Conservation (phyloP, 176 grass and related monocot genomes). For the Oryza officinalis region DNA sequence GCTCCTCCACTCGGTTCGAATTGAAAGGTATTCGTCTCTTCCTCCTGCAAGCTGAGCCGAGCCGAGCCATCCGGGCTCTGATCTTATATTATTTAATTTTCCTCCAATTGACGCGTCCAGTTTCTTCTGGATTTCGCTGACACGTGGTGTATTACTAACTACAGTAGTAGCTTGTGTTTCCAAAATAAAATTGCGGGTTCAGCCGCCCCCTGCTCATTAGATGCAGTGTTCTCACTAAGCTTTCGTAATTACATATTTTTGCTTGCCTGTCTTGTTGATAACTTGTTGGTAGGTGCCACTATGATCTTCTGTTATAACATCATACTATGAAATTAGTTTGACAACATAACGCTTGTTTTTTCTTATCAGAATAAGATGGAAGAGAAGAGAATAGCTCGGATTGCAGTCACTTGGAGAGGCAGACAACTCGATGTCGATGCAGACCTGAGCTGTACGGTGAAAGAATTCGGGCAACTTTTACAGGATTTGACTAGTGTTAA, state of each 20-base stretch:
- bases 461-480: conserved; percentile 75
- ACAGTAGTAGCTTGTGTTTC: background rate
- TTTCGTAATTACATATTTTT: conserved; percentile 3
- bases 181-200: background rate
- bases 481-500: conserved; percentile 85
- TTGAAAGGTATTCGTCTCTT: background rate
- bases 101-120: background rate
- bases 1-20: background rate
- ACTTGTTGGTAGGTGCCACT: background rate
- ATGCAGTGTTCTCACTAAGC: background rate
- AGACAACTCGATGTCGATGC: conserved; percentile 68
- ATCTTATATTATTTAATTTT: background rate
- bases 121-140: background rate
- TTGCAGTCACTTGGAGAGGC: conserved; percentile 85
- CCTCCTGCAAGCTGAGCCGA: background rate
- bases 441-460: conserved; percentile 65
- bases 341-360: background rate
- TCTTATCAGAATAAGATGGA: conserved; percentile 51
- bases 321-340: background rate
- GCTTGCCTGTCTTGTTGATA: background rate
- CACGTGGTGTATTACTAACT: too few relatives aligned
- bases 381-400: conserved; percentile 42
- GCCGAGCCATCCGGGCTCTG: background rate
- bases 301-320: background rate
- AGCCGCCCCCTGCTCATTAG: background rate